These are phyloP conservation scores for Corrigiola litoralis DNA, from an alignment of 179 eudicot genomes.

Conservation along the genomic window DNA sequence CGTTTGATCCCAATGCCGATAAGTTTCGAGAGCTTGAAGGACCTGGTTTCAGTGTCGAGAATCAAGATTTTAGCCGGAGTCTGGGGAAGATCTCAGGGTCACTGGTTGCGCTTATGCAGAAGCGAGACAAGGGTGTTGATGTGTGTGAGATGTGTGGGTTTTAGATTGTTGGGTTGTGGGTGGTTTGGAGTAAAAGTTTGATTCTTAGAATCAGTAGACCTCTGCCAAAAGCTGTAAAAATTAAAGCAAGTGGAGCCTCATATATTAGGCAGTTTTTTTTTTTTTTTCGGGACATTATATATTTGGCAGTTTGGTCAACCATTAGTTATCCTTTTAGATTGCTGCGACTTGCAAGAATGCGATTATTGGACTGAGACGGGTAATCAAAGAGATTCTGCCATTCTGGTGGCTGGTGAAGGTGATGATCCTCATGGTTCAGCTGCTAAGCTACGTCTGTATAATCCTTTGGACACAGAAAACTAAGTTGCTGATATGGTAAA, in stretches of 20 bases:
- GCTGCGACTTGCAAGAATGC: too few species aligned
- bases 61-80: neutral
- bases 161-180: neutral
- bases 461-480: conserved; percentile 1
- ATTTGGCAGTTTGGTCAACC: too few species aligned
- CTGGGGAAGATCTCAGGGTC: conserved; percentile 7
- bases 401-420: neutral
- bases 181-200: too few species aligned
- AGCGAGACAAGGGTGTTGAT: neutral
- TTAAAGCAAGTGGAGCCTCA: neutral
- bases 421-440: neutral
- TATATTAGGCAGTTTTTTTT: neutral
- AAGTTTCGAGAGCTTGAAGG: conserved; percentile 14
- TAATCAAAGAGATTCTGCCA: too few species aligned
- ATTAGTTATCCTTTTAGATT: too few species aligned
- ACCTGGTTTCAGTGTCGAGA: neutral
- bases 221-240: too few species aligned
- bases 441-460: conserved; percentile 1
- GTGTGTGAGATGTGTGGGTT: conserved; percentile 8
- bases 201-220: too few species aligned
- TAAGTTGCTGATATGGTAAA: neutral
- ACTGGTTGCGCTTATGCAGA: neutral
- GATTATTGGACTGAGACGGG: too few species aligned
- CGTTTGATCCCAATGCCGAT: neutral
- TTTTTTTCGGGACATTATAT: too few species aligned